Conservation (phyloP, 495 filamentous ascomycete species). For the Penicillium bovifimosum region DNA sequence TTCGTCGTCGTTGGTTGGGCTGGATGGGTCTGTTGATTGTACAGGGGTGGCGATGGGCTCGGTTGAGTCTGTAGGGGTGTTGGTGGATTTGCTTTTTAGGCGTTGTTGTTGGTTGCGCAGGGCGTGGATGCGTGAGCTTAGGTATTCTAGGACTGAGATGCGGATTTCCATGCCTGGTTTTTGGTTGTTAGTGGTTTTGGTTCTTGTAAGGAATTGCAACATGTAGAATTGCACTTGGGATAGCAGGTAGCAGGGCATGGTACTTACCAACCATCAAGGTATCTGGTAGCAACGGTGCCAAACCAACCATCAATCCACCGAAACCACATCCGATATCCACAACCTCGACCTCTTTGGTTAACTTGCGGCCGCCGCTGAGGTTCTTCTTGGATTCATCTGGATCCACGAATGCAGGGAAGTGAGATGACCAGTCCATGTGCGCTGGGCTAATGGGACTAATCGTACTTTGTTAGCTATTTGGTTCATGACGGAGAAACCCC, state of each 20-base stretch:
- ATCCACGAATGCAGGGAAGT: slow-evolving; percentile 69
- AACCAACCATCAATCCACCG: slow-evolving; percentile 81
- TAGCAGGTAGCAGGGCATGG: neutral
- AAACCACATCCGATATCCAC: slow-evolving; percentile 97
- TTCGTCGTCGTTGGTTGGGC: slow-evolving; percentile 29
- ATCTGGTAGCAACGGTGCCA: slow-evolving; percentile 74
- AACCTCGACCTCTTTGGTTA: slow-evolving; percentile 74
- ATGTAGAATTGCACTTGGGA: neutral
- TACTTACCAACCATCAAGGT: slow-evolving; percentile 70
- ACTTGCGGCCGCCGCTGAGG: slow-evolving; percentile 32
- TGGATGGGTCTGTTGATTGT: neutral
- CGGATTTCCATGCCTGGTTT: slow-evolving; percentile 89
- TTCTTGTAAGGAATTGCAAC: too few species aligned
- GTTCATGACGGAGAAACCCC: neutral
- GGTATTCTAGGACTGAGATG: slow-evolving; percentile 78
- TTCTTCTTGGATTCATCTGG: slow-evolving; percentile 30
- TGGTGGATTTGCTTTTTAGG: slow-evolving; percentile 22
- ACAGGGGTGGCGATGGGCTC: neutral
- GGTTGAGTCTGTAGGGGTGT: neutral
- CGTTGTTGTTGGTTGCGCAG: slow-evolving; percentile 62
- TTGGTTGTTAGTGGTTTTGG: neutral
- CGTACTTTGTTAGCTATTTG: slow-evolving; percentile 11
- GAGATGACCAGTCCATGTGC: slow-evolving; percentile 83
- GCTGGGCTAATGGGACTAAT: slow-evolving; percentile 71
- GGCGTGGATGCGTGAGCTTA: slow-evolving; percentile 77